Base-by-base conservation (phyloP, 1,139 yeast genomes). In the Geotrichum restrictum region DNA sequence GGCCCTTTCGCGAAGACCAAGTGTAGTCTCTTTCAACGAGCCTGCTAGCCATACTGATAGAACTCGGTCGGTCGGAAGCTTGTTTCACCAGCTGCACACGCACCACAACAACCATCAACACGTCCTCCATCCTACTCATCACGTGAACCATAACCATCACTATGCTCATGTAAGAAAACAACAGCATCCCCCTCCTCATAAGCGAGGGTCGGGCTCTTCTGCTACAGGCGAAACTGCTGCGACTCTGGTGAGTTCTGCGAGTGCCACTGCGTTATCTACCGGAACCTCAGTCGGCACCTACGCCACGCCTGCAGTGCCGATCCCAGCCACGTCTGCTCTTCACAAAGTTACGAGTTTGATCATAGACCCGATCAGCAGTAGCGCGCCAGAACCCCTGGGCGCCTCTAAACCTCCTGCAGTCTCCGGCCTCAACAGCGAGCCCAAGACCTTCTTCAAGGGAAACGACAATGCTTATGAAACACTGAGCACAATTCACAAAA, bases 21-120 rank as follows among this genome's bases (percentile, higher is more conserved):
- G 46, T 24, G 42, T 46, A n/a, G 54, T 54, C 18, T 54, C 57
- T 6, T 54, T 54, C 31, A 54, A 48, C 11, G 57, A 54, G 41
- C 57, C 57, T 3, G 49, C 44, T 29, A 49, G 55, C 5, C 57
- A 54, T 43, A 44, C 53, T 1, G 57, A 51, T 18, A 43, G 57
- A 14, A 39, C 52, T 3, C 48, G 57, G 5, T 45, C 51, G 1
- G 53, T 51, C 6, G 53, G 53, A 16, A 54, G 48, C 45, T 37
- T 45, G 8, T 51, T 48, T 19, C 51, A 51, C 24, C 57, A 51
- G 29, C 32, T 39, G 10, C 50, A 45, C 18, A n/a, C 19, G 16
- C 36, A 19, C 21, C 38, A 33, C 31, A 2, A 32, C 19, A 16
- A 29, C 18, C 41, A 41, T 29, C n/a, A 16, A 3, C 46, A 41